Evolutionary conservation across 257 asterid species (phyloP).

Genomic region (Rauvolfia tetraphylla): DNA sequence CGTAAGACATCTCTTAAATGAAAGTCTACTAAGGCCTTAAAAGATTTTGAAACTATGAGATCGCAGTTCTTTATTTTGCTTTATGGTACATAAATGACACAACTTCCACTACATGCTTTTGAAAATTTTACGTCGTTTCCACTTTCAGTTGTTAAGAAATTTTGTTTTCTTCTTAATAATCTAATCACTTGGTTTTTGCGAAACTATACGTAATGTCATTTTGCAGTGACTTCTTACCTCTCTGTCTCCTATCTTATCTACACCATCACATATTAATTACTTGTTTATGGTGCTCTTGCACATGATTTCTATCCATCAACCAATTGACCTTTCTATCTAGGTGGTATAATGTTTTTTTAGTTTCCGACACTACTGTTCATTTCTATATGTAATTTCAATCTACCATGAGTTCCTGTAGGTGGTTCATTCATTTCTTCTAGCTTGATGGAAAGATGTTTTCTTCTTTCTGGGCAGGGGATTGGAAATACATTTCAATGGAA

Average conservation of each 20-base stretch:
- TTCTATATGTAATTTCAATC: not conserved
- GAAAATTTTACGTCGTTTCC: not conserved
- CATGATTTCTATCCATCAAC: not conserved
- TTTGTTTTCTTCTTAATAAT: not conserved
- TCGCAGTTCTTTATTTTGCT: not conserved
- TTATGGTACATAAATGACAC: not conserved
- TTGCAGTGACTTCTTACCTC: not conserved
- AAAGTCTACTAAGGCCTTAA: not conserved
- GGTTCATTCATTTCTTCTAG: not conserved
- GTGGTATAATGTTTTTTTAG: not conserved
- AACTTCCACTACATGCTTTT: not conserved
- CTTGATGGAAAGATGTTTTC: not conserved
- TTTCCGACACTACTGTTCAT: not conserved
- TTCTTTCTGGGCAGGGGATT: not conserved
- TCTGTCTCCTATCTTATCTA: not conserved
- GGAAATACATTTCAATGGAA: not conserved
- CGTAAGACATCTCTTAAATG: slow-evolving; percentile 35
- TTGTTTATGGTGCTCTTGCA: not conserved
- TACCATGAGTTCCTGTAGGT: not conserved
- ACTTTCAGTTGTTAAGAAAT: not conserved
- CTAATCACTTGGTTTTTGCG: not conserved
- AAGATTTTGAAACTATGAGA: not conserved
- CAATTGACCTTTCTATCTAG: not conserved
- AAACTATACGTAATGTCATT: no score
- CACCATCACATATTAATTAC: not conserved